phyloP scores from a whole-genome alignment of 73 alveolate genomes.

The Symbiodinium pilosum region DNA sequence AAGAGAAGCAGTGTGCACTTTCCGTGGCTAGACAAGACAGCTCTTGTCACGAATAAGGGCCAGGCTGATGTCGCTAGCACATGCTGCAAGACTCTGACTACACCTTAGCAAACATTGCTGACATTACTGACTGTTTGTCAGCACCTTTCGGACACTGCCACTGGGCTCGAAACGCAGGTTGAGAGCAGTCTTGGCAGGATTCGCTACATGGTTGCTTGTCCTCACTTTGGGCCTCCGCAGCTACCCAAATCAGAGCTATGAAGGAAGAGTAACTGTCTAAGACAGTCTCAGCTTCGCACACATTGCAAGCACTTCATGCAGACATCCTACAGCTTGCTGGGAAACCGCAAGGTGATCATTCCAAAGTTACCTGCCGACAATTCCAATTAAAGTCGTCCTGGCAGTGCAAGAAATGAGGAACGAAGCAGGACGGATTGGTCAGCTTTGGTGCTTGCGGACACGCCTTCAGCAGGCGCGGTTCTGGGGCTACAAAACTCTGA shows the following conservation, averaged over 20 bases:
- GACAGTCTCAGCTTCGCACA: too few relatives aligned
- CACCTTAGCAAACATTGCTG: constrained; percentile 8
- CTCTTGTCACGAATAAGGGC: too few relatives aligned
- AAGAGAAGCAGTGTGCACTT: neutral
- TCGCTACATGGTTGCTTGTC: neutral
- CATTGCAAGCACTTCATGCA: neutral
- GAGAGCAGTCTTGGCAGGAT: constrained; percentile 9
- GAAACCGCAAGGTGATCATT: neutral
- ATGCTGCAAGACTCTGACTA: constrained; percentile 48
- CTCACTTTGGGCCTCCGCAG: neutral
- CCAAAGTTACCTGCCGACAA: too few relatives aligned
- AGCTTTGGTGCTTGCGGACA: constrained; percentile 7
- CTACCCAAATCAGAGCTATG: too few relatives aligned
- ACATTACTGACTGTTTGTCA: too few relatives aligned
- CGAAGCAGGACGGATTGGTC: constrained; percentile 43
- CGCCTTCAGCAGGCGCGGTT: too few relatives aligned
- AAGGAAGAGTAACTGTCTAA: too few relatives aligned
- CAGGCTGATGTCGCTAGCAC: constrained; percentile 50
- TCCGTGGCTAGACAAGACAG: neutral
- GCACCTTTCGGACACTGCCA: neutral
- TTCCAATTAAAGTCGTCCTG: constrained; percentile 19
- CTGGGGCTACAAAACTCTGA: too few relatives aligned
- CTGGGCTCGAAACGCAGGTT: neutral
- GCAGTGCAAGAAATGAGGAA: constrained; percentile 16
- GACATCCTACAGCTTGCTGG: neutral